phyloP scores from a whole-genome alignment of 768 basidiomycete genomes.

The Amylocystis lapponica region DNA sequence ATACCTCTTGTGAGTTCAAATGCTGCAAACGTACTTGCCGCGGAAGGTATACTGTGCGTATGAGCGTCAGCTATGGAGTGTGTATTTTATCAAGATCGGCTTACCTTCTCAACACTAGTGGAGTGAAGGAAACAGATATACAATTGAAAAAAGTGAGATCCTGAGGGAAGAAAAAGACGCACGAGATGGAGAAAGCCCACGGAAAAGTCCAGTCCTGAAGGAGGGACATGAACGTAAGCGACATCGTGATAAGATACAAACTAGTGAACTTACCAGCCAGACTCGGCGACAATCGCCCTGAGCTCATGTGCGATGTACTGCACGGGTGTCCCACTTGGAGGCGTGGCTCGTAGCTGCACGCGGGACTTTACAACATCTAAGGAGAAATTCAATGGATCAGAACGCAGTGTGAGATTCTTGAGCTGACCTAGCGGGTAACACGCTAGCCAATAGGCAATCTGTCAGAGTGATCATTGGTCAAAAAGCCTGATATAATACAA shows the following conservation, averaged over 20 bases:
- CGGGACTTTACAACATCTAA: slow-evolving; percentile 89
- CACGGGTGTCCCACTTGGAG: slow-evolving; percentile 68
- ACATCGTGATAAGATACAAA: neutral
- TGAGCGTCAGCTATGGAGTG: neutral
- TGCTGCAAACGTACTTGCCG: slow-evolving; percentile 84
- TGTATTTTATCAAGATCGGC: slow-evolving; percentile 2
- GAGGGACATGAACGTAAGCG: neutral
- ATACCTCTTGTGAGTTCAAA: slow-evolving; percentile 78
- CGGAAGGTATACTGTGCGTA: slow-evolving; percentile 73
- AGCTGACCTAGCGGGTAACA: slow-evolving; percentile 78
- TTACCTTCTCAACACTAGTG: slow-evolving; percentile 59
- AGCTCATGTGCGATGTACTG: slow-evolving; percentile 75
- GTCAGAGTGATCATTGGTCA: neutral
- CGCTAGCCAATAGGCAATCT: slow-evolving; percentile 91
- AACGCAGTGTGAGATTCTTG: neutral
- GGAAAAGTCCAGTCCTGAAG: slow-evolving; percentile 56
- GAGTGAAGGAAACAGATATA: neutral
- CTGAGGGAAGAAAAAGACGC: slow-evolving; percentile 23
- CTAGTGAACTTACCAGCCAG: slow-evolving; percentile 69
- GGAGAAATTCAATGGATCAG: neutral
- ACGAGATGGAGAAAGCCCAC: slow-evolving; percentile 75
- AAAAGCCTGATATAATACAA: neutral
- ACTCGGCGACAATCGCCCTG: slow-evolving; percentile 58
- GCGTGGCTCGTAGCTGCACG: slow-evolving; percentile 70
- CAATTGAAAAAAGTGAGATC: neutral